Conservation (phyloP, 1,284 basidiomycete species). For the Fistulina hepatica region DNA sequence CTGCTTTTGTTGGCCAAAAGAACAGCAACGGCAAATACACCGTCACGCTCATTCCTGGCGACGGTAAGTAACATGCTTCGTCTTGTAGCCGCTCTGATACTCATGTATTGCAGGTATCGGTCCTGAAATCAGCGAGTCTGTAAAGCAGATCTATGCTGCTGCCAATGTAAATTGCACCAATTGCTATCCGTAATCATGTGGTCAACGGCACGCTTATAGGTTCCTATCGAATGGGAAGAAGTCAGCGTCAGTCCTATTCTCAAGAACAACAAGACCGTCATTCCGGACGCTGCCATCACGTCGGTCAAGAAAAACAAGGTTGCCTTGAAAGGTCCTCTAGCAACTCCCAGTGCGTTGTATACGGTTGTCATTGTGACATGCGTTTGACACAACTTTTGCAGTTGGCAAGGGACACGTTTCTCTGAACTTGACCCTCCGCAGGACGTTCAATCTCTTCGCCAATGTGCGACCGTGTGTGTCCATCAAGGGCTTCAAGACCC, state of each 20-base stretch:
- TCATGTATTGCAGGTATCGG: no score
- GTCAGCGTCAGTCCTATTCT: constrained; percentile 95
- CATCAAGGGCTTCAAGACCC: constrained; percentile 92
- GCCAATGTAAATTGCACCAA: no score
- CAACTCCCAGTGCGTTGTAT: background rate
- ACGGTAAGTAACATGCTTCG: no score
- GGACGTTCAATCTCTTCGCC: constrained; percentile 98
- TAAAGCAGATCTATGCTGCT: constrained; percentile 98
- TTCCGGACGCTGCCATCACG: constrained; percentile 97
- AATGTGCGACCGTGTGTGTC: constrained; percentile 98
- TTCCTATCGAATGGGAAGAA: constrained; percentile 99
- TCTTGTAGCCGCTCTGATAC: no score
- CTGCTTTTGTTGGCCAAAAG: constrained; percentile 83
- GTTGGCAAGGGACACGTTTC: constrained; percentile 94
- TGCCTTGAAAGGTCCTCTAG: constrained; percentile 80
- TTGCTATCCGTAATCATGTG: no score
- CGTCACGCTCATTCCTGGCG: constrained; percentile 93
- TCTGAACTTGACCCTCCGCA: constrained; percentile 99
- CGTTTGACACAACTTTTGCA: constrained; percentile 98
- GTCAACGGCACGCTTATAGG: no score
- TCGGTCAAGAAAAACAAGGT: constrained; percentile 95
- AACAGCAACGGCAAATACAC: constrained; percentile 72
- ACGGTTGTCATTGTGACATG: constrained; percentile 54
- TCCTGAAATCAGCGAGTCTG: constrained; percentile 93
- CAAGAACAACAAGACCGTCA: no score